Percentiles rank a stretch among this genome's conserved stretches.
Conservation (phyloP, 306 rosid genomes). For the Vigna hirtella region DNA sequence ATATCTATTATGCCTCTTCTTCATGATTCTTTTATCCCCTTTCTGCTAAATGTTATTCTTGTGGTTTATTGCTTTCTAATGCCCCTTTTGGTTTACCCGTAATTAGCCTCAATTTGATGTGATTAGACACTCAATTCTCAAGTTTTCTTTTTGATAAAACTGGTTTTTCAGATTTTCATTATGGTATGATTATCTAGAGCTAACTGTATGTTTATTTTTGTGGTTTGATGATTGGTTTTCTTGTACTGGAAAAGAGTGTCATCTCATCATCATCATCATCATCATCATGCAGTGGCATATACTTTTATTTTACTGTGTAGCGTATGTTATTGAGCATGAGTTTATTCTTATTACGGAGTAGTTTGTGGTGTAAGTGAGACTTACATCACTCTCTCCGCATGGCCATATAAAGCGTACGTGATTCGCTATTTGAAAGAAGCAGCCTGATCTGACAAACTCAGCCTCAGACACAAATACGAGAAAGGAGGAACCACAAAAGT, state of each 20-base stretch:
- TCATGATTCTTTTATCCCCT: not conserved
- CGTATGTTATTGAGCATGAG: not conserved
- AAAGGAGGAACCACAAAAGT: slow-evolving; percentile 26
- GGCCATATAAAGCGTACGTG: slow-evolving; percentile 35
- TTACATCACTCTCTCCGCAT: slow-evolving; percentile 4
- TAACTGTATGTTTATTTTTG: not conserved
- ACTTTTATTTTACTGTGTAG: not conserved
- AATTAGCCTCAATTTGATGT: not conserved
- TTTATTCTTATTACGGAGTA: not conserved
- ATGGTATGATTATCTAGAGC: not conserved
- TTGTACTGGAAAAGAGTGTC: slow-evolving; percentile 6
- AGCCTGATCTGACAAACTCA: slow-evolving; percentile 30
- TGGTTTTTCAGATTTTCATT: too few species aligned
- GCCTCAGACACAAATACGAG: slow-evolving; percentile 28
- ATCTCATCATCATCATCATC: not conserved
- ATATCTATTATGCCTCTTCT: not conserved
- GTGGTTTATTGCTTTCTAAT: not conserved
- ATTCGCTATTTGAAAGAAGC: slow-evolving; percentile 36
- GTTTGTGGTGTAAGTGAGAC: not conserved
- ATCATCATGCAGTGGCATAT: not conserved
- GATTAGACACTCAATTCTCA: not conserved
- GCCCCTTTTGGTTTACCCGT: not conserved
- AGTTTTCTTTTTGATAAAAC: not conserved
- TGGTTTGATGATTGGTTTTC: not conserved
- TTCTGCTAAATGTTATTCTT: not conserved